Conservation (phyloP, 2,329 filamentous ascomycete species). For the Ascochyta pisi region DNA sequence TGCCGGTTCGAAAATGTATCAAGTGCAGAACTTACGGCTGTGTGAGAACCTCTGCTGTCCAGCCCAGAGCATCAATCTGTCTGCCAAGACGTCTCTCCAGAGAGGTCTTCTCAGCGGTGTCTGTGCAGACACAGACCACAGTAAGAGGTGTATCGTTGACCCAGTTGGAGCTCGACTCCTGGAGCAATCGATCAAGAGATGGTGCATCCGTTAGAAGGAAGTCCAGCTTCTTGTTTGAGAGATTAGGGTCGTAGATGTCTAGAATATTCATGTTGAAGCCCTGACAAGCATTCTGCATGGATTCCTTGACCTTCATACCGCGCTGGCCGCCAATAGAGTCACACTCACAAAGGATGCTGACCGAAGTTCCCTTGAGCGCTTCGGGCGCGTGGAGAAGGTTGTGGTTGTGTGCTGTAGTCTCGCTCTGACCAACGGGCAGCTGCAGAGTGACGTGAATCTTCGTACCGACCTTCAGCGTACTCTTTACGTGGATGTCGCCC, state of each 20-base stretch:
- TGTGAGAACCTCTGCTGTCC: constrained; percentile 35
- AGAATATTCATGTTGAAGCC: constrained; percentile 33
- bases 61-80: constrained; percentile 34
- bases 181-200: constrained; percentile 32
- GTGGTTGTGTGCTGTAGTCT: constrained; percentile 20
- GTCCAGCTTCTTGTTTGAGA: constrained; percentile 24
- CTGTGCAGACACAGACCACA: constrained; percentile 40
- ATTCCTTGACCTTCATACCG: constrained; percentile 35
- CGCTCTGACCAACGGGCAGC: constrained; percentile 25
- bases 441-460: constrained; percentile 33
- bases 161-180: constrained; percentile 22
- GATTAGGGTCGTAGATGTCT: constrained; percentile 19
- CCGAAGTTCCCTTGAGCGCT: constrained; percentile 27
- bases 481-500: constrained; percentile 43
- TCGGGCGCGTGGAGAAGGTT: constrained; percentile 23
- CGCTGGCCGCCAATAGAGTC: constrained; percentile 29
- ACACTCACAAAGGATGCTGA: constrained; percentile 32
- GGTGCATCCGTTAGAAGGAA: constrained; percentile 38
- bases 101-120: constrained; percentile 35
- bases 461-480: constrained; percentile 37
- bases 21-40: constrained; percentile 32
- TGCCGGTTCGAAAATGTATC: no score
- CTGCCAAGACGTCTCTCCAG: constrained; percentile 30
- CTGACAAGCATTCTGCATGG: constrained; percentile 33
- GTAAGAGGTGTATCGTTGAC: constrained; percentile 25